A percentile compares a stretch with the other conserved stretches of the same genome.
Conservation (phyloP, 2,329 filamentous ascomycete species). For the Neonectria faginata region DNA sequence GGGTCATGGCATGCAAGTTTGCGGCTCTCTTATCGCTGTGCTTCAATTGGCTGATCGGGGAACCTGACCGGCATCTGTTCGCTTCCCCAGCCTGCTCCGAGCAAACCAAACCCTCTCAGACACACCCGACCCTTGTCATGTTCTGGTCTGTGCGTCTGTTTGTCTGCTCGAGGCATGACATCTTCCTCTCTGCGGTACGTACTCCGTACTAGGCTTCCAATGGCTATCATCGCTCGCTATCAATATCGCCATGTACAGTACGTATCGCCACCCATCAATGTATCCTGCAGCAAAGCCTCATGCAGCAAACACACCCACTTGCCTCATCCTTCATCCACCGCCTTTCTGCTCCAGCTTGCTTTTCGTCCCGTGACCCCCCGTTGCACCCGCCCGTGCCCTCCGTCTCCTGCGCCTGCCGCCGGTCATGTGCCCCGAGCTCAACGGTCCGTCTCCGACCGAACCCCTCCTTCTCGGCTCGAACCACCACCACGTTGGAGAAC, state of each 20-base stretch:
- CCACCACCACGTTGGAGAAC: not conserved
- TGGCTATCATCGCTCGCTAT: not conserved
- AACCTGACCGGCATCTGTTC: not conserved
- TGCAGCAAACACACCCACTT: constrained; percentile 4
- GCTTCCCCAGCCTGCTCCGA: not conserved
- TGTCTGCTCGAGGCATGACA: not conserved
- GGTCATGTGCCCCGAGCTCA: constrained; percentile 38
- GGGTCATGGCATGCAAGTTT: constrained; percentile 8
- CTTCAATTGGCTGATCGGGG: constrained; percentile 8
- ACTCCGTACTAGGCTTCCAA: not conserved
- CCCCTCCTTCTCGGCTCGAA: constrained; percentile 19
- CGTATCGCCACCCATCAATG: not conserved
- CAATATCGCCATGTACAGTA: not conserved
- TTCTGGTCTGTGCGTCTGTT: not conserved
- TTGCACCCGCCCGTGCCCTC: constrained; percentile 25
- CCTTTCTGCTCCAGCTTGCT: constrained; percentile 30
- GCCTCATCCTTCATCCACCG: constrained; percentile 34
- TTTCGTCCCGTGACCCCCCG: constrained; percentile 32
- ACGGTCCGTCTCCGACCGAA: constrained; percentile 15
- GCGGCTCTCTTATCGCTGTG: constrained; percentile 19
- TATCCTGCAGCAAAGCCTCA: not conserved
- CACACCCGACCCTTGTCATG: not conserved
- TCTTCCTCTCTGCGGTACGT: constrained; percentile 11
- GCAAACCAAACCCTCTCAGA: not conserved
- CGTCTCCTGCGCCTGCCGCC: constrained; percentile 33